These are phyloP conservation scores for Fusarium sublunatum DNA, from an alignment of 2,329 filamentous ascomycete genomes.

Conservation along the genomic window DNA sequence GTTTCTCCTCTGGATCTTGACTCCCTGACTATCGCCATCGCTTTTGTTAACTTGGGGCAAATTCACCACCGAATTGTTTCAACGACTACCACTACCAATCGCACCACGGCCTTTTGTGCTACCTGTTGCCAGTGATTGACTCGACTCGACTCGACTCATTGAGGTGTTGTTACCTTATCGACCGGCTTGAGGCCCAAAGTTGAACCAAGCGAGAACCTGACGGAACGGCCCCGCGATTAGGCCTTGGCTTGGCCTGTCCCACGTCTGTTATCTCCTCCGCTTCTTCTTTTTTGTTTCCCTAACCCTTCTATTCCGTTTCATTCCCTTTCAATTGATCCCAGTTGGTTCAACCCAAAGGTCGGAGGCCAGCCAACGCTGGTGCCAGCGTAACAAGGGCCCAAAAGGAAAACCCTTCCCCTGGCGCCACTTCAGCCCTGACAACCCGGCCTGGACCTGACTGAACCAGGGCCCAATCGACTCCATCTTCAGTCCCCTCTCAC, in stretches of 20 bases:
- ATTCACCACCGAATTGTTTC: slow-evolving; percentile 2
- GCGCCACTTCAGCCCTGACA: slow-evolving; percentile 31
- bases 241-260: slow-evolving; percentile 16
- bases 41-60: slow-evolving; percentile 6
- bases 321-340: slow-evolving; percentile 10
- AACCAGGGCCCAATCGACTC: slow-evolving; percentile 37
- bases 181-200: slow-evolving; percentile 25
- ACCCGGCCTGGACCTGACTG: slow-evolving; percentile 17
- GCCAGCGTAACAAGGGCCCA: slow-evolving; percentile 7
- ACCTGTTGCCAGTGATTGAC: slow-evolving; percentile 8
- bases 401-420: slow-evolving; percentile 19
- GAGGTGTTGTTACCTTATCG: slow-evolving; percentile 19
- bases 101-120: slow-evolving; percentile 13
- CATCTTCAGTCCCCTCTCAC: slow-evolving; percentile 33
- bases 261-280: slow-evolving; percentile 22
- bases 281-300: slow-evolving; percentile 32
- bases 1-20: slow-evolving; percentile 54
- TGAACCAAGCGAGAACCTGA: slow-evolving; percentile 32
- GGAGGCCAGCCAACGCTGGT: slow-evolving; percentile 22
- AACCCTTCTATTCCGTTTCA: slow-evolving; percentile 33
- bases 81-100: slow-evolving; percentile 12
- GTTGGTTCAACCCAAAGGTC: neutral
- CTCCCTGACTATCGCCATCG: slow-evolving; percentile 51
- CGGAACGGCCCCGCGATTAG: slow-evolving; percentile 16
- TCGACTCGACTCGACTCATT: slow-evolving; percentile 1